phyloP scores from a whole-genome alignment of 2,329 filamentous ascomycete species.

The Plenodomus biglobosus region DNA sequence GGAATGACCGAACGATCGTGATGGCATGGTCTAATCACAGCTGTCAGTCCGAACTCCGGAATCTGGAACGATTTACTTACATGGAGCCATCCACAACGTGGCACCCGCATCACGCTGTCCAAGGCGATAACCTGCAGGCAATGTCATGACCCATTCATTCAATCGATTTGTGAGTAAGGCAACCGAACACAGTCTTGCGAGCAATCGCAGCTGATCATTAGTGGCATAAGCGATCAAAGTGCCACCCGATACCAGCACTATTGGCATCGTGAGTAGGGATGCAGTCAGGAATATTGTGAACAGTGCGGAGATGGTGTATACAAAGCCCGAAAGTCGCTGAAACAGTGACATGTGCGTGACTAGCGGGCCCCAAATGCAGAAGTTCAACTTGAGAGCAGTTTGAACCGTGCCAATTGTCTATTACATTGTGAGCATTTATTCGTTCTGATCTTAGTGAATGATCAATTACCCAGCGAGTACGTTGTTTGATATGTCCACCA shows the following conservation, averaged over 20 bases:
- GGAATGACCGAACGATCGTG: slow-evolving; percentile 8
- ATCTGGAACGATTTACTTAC: slow-evolving; percentile 1
- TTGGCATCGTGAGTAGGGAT: slow-evolving; percentile 9
- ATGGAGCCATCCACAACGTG: slow-evolving; percentile 11
- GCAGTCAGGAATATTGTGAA: slow-evolving; percentile 9
- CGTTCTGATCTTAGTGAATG: not conserved
- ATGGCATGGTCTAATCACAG: slow-evolving; percentile 7
- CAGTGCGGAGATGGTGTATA: slow-evolving; percentile 8
- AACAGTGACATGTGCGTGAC: slow-evolving; percentile 9
- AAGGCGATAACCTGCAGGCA: slow-evolving; percentile 9
- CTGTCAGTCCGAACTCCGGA: not conserved
- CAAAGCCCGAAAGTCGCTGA: slow-evolving; percentile 10
- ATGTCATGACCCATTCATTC: slow-evolving; percentile 8
- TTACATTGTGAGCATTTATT: not conserved
- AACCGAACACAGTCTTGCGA: slow-evolving; percentile 4
- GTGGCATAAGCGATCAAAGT: slow-evolving; percentile 8
- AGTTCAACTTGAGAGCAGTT: slow-evolving; percentile 20
- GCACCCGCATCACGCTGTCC: slow-evolving; percentile 6
- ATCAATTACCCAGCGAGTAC: slow-evolving; percentile 19
- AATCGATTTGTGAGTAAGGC: slow-evolving; percentile 5
- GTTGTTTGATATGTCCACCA: slow-evolving; percentile 23
- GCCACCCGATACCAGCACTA: slow-evolving; percentile 4
- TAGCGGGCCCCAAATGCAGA: slow-evolving; percentile 18
- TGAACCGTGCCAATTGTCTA: slow-evolving; percentile 23
- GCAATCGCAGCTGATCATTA: slow-evolving; percentile 4